These are phyloP conservation scores for Talaromyces proteolyticus DNA, from an alignment of 495 filamentous ascomycete species.

Conservation along the genomic window DNA sequence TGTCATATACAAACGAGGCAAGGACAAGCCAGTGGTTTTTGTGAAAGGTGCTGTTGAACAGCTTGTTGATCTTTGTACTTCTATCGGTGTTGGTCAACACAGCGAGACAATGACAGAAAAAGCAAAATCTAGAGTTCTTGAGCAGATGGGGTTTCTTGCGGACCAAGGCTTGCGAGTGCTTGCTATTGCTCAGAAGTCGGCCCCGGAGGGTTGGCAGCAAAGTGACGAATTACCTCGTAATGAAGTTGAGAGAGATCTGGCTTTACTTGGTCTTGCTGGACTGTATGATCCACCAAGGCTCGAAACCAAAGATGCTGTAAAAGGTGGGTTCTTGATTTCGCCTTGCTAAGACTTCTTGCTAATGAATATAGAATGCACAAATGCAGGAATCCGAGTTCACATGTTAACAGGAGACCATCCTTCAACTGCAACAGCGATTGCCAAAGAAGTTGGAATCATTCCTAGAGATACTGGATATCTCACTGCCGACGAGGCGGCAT, in stretches of 20 bases:
- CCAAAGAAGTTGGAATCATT: conserved; percentile 62
- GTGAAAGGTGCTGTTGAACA: conserved; percentile 64
- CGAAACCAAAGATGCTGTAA: conserved; percentile 49
- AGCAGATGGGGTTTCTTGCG: conserved; percentile 63
- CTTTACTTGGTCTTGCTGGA: conserved; percentile 62
- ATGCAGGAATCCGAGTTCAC: conserved; percentile 66
- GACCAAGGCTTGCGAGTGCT: conserved; percentile 76
- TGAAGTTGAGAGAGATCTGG: conserved; percentile 52
- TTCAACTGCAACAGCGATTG: conserved; percentile 60
- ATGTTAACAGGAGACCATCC: conserved; percentile 71
- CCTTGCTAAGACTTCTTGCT: not conserved
- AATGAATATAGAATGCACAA: conserved; percentile 44
- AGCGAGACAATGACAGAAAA: conserved; percentile 51
- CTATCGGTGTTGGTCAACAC: conserved; percentile 44
- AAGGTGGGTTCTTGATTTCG: not conserved
- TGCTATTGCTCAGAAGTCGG: conserved; percentile 56
- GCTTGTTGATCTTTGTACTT: conserved; percentile 49
- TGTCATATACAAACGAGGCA: conserved; percentile 51
- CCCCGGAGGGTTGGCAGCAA: conserved; percentile 12
- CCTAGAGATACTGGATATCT: conserved; percentile 49
- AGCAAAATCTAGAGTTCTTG: conserved; percentile 51
- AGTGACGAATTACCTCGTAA: conserved; percentile 44
- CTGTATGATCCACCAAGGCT: conserved; percentile 69
- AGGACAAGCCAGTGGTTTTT: conserved; percentile 43
- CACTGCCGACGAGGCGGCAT: conserved; percentile 38